phyloP scores from a whole-genome alignment of 1,284 basidiomycete species.

The Clitocybe nebularis region DNA sequence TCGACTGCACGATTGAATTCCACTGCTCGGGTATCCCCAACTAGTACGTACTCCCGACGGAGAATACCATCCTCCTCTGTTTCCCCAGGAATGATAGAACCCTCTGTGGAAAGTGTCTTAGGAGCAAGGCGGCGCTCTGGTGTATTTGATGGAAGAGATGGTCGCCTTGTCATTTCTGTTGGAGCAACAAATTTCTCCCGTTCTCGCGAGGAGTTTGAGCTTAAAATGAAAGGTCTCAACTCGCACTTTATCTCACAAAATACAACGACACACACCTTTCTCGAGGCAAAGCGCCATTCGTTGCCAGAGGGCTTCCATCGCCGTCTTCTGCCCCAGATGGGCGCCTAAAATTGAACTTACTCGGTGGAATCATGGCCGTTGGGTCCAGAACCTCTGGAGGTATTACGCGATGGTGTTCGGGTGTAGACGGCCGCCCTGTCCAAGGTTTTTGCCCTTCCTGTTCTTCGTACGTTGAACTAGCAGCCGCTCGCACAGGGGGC shows the following conservation, averaged over 20 bases:
- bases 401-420: conserved; percentile 63
- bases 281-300: conserved; percentile 15
- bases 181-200: conserved; percentile 10
- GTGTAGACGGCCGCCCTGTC: conserved; percentile 41
- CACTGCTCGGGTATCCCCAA: conserved; percentile 69
- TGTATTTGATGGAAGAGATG: conserved; percentile 9
- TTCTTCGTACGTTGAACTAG: conserved; percentile 10
- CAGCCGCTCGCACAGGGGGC: conserved; percentile 16
- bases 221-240: too few relatives aligned
- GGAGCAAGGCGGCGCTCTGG: conserved; percentile 15
- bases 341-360: conserved; percentile 68
- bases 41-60: conserved; percentile 73
- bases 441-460: conserved; percentile 20
- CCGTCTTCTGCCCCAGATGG: conserved; percentile 27
- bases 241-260: too few relatives aligned
- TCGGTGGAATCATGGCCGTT: conserved; percentile 73
- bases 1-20: conserved; percentile 78
- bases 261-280: conserved; percentile 10
- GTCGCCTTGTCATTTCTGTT: conserved; percentile 11
- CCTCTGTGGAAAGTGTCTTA: conserved; percentile 52
- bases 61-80: conserved; percentile 75
- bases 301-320: conserved; percentile 18
- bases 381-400: conserved; percentile 75
- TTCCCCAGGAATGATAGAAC: conserved; percentile 74
- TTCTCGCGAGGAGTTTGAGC: conserved; percentile 10